phyloP scores from a whole-genome alignment of 164 flowering plant genomes.

The Macadamia integrifolia region DNA sequence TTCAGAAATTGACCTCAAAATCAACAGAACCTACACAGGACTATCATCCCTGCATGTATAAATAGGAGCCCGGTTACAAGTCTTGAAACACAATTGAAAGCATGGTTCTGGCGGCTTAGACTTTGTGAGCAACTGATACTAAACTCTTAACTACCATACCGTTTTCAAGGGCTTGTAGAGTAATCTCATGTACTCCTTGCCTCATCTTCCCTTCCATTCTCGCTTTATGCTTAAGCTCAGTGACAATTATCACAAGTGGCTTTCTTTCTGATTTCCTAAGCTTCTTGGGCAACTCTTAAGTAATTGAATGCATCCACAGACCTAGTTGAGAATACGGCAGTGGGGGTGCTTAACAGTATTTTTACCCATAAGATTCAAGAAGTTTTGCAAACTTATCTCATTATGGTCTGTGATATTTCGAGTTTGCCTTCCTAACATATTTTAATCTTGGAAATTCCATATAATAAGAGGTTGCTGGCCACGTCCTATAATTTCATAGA shows the following conservation, averaged over 20 bases:
- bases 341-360: background rate
- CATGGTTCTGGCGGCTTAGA: conserved; percentile 37
- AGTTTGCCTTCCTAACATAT: conserved; percentile 8
- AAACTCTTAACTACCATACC: conserved; percentile 51
- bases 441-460: background rate
- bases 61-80: conserved; percentile 28
- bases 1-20: background rate
- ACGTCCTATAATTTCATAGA: no score
- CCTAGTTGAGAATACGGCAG: conserved; percentile 19
- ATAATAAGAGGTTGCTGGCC: no score
- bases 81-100: conserved; percentile 41
- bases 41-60: conserved; percentile 46
- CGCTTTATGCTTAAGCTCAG: conserved; percentile 50
- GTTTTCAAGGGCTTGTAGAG: conserved; percentile 47
- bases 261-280: conserved; percentile 43
- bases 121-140: conserved; percentile 52
- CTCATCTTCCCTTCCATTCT: conserved; percentile 35
- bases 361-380: background rate
- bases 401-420: conserved; percentile 2
- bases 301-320: conserved; percentile 1
- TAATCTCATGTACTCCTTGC: conserved; percentile 29
- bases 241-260: conserved; percentile 40
- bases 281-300: conserved; percentile 35
- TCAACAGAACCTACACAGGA: background rate
- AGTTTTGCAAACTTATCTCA: background rate